Evolutionary conservation across 306 rosid species (phyloP), one percentile per base, ranked within the genome.

Genomic region (Cotoneaster glaucophyllus): DNA sequence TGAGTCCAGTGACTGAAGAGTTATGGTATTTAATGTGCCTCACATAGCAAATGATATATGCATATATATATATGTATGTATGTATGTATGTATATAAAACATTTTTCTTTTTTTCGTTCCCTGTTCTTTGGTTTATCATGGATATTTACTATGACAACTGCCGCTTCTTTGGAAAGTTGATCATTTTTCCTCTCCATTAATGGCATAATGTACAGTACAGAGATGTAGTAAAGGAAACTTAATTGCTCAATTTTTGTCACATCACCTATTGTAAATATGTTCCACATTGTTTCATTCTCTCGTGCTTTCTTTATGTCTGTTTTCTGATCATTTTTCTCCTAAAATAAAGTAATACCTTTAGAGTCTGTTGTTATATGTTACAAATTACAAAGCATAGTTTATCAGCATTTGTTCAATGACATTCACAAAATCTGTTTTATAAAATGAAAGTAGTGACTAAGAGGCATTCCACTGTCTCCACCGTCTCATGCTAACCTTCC

Each of bases 351-450:
- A 62, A 63, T 77, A 70, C 84, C 72, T 74, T 62, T 69, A 74
- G 70, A 17, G 57, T 61, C 22, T 28, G 67, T 29, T 74, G 79
- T 76, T 62, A n/a, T 53, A 45, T 80, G 63, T 68, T 45, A 73
- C 81, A 84, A 73, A 75, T 78, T 58, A 74, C 68, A 71, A 57
- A 75, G 81, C 81, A 71, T 75, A 66, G 67, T 24, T 24, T 70
- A 64, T 65, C 19, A 44, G 7, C 14, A 61, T 73, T 25, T 73
- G 39, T 58, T 72, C 19, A 61, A 28, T 43, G 22, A 11, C 21
- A 6, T 43, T 45, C 45, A 43, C 44, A 24, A 43, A 25, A 43
- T 18, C 45, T 41, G 77, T 26, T 43, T 24, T 61, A 62, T 28
- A 61, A 74, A 74, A 41, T 62, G 41, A 12, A 12, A 21, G 69